Base-by-base conservation (phyloP, 768 basidiomycete species). In the Fomitopsis serialis region DNA sequence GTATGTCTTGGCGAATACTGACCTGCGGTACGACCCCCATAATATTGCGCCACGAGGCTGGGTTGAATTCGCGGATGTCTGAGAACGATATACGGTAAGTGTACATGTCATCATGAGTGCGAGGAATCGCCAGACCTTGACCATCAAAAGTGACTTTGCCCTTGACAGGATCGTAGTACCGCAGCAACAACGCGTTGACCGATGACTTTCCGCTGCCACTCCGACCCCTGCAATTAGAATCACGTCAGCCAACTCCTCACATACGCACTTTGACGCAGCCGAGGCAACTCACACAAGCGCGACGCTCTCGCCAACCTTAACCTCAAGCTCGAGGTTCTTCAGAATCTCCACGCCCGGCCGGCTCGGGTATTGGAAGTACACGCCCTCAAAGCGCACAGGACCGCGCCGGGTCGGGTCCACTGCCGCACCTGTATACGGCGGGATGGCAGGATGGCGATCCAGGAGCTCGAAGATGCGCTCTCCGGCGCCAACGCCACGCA, bases 201-300 rank as follows among this genome's bases (percentile, higher is more conserved):
- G 92, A 94, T 7, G 90, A 93, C 72, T 98, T 98, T 50, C 96
- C 96, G 52, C 92, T 87, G 8, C 96, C 96, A 61, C 92, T 95
- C 67, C 84, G 84, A 2, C 96, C 96, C 11, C 92, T 95, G 57
- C 27, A 55, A 24, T 4, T 2, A 12, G 43, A 27, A n/a, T 15
- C 15, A 22, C 8, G 25, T 17, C 19, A 22, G 48, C 10, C 29
- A 32, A 11, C 29, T 32, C 35, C 21, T 35, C 22, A 48, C n/a
- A 7, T 9, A 17, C 45, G 3, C 46, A 35, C 34, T 15, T 21
- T 40, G 48, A 11, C 29, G 55, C 53, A 52, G 32, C 35, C 34
- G 48, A 36, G 34, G 40, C n/a, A 2, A 77, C 92, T 61, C 69
- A 95, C 93, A 95, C 93, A 52, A 97, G 82, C 11, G 92, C 93